phyloP scores from a whole-genome alignment of 129 eudicot species.

The Logfia minima region DNA sequence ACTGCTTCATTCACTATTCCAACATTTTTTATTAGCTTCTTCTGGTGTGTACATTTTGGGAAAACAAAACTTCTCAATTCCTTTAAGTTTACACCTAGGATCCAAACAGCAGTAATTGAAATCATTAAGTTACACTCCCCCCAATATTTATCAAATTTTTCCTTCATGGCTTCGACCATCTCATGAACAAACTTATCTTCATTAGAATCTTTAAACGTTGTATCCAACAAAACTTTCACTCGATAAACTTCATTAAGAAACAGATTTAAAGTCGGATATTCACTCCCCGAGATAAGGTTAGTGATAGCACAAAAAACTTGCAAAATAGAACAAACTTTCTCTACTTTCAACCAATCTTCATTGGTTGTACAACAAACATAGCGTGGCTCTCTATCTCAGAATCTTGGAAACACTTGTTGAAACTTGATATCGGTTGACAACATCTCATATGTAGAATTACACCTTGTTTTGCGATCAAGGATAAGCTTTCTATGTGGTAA shows the following conservation, averaged over 20 bases:
- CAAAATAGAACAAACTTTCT: background rate
- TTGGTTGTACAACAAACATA: background rate
- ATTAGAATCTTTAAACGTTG: background rate
- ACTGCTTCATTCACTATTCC: background rate
- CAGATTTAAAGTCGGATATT: background rate
- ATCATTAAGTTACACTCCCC: slow-evolving; percentile 4
- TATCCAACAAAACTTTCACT: background rate
- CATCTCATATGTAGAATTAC: too few species aligned
- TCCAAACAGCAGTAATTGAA: background rate
- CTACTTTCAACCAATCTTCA: background rate
- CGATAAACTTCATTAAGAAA: slow-evolving; percentile 8
- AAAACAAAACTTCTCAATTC: background rate
- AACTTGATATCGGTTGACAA: too few species aligned
- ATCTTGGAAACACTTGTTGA: slow-evolving; percentile 3
- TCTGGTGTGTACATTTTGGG: background rate
- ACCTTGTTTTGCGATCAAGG: too few species aligned
- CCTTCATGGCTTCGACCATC: background rate
- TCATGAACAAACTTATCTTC: background rate
- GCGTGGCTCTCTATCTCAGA: background rate
- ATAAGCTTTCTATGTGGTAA: too few species aligned
- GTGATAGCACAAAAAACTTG: background rate
- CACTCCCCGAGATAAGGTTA: background rate
- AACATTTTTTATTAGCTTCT: background rate
- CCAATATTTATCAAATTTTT: slow-evolving; percentile 5
- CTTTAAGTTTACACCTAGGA: background rate